phyloP scores from a whole-genome alignment of 129 eudicot genomes.

The Artemisia annua region DNA sequence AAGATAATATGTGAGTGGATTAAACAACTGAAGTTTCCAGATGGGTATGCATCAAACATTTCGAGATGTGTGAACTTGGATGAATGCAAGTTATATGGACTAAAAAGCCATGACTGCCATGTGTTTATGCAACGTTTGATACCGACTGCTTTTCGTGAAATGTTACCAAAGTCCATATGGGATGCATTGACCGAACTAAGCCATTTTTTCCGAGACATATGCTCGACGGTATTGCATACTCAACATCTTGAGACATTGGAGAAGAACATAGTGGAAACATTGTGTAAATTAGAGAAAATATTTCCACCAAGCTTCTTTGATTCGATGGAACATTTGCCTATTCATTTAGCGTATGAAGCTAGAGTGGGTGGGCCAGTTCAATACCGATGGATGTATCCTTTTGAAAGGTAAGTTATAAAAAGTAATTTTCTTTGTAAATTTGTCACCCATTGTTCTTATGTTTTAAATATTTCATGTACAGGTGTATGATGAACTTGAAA shows the following conservation, averaged over 20 bases:
- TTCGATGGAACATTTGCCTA: conserved; percentile 20
- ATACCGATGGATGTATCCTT: conserved; percentile 21
- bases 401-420: not conserved
- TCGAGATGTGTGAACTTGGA: not conserved
- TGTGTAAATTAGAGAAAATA: conserved; percentile 13
- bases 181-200: not conserved
- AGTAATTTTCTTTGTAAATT: not conserved
- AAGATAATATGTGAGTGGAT: not conserved
- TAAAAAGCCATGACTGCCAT: conserved; percentile 17
- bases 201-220: conserved; percentile 13
- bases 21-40: not conserved
- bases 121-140: conserved; percentile 5
- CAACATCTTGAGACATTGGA: not conserved
- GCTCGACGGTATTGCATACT: not conserved
- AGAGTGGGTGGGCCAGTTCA: conserved; percentile 19
- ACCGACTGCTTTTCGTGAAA: not conserved
- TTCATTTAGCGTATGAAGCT: conserved; percentile 23
- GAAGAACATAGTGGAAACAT: conserved; percentile 4
- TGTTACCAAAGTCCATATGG: not conserved
- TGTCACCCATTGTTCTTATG: not conserved
- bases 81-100: conserved; percentile 8
- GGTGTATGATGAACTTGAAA: not conserved
- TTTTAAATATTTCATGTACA: not conserved
- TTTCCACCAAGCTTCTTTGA: conserved; percentile 19
- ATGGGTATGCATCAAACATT: conserved; percentile 5